Base-by-base conservation (phyloP, 495 filamentous ascomycete species). In the Gamarada debralockiae region DNA sequence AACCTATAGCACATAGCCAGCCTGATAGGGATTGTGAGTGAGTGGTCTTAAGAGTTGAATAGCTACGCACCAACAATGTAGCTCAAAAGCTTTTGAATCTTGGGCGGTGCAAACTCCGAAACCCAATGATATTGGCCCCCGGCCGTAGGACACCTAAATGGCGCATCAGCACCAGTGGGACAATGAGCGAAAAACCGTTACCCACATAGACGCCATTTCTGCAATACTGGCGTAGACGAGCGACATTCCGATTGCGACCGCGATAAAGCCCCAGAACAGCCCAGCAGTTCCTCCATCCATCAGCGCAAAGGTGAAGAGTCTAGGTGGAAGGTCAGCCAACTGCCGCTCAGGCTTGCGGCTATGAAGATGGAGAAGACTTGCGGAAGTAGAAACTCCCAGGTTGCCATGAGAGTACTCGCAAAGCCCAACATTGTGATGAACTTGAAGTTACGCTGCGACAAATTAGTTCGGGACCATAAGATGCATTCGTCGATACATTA, bases 1-100 rank as follows among this genome's bases (percentile, higher is more conserved):
- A 85, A 8, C 78, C 81, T 25, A 76, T 74, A 3, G 76, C 75
- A 25, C 71, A 77, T 20, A 86, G 67, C 83, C 82, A 86, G 13
- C 79, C 79, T 41, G 22, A 49, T 12, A 43, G 40, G 2, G 10
- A 17, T 27, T 39, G 31, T 74, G 66, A 7, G 31, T 34, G 7
- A 34, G 14, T 34, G 31, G 14, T 34, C 31, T 34, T 7, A 14
- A 7, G 14, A 34, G 7, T 34, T 14, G 31, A 34, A 7, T 34
- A 7, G 31, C 7, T 7, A 14, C 7, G 31, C 7, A 34, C 14
- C 14, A 7, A 7, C 31, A 34, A 34, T 14, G 14, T 34, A 49
- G n/a, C 43, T 17, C 20, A 22, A 62, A 34, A 77, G 77, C 47
- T 79, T 82, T 50, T 78, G 77, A 29, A 57, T 73, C n/a, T 60